phyloP scores from a whole-genome alignment of 129 eudicot genomes.

The Escallonia rubra region DNA sequence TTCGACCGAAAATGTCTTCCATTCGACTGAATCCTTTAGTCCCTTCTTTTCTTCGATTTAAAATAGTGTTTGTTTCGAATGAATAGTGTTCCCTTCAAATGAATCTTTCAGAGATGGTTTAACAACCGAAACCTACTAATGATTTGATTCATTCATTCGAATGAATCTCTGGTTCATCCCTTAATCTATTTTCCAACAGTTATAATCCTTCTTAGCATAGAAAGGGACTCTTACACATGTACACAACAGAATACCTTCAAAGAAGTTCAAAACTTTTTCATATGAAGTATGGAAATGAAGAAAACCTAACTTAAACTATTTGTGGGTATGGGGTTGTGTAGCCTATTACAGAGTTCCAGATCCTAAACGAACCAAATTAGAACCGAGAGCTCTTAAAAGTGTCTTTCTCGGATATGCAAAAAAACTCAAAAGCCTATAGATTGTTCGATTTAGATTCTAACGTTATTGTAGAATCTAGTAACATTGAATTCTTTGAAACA shows the following conservation, averaged over 20 bases:
- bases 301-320: slow-evolving; percentile 3
- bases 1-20: no score
- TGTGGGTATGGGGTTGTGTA: slow-evolving; percentile 6
- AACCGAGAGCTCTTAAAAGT: background rate
- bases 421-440: background rate
- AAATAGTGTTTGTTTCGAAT: no score
- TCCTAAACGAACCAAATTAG: background rate
- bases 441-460: background rate
- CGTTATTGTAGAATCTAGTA: background rate
- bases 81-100: no score
- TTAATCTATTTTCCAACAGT: no score
- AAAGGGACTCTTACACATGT: no score
- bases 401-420: background rate
- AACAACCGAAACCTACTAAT: no score
- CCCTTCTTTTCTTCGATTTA: no score
- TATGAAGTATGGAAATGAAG: slow-evolving; percentile 6
- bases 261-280: background rate
- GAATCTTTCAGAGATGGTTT: no score
- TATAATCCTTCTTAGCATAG: no score
- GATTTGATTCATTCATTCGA: no score
- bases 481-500: background rate
- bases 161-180: no score
- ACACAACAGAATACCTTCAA: background rate
- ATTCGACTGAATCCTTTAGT: no score
- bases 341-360: background rate